Evolutionary conservation across 2,329 filamentous ascomycete genomes (phyloP), one percentile per base, ranked within the genome.

Genomic region (Parasarocladium wereldwijsianum): DNA sequence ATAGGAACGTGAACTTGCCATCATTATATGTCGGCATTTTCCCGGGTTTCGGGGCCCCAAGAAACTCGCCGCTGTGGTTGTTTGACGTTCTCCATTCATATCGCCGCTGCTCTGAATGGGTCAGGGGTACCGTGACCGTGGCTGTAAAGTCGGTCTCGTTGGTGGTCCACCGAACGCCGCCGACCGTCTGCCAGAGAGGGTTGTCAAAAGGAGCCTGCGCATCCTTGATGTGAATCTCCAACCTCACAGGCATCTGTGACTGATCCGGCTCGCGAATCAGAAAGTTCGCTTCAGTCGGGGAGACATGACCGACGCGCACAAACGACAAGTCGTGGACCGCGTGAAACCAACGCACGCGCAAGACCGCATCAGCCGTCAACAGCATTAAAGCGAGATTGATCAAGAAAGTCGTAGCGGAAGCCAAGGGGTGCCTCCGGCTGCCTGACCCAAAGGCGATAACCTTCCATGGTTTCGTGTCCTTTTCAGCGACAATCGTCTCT

Each of bases 1-100:
- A 84, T 6, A 96, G 57, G 49, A 98, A 98, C 0, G 83, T 93
- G 43, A 93, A 87, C 34, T 73, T 76, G 23, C 76, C 76, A 29
- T 74, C 65, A 24, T 66, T 64, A 4, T 66, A 61, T 11, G 63
- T 57, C 0, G 73, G 67, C 38, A 69, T 64, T 2, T 67, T 61
- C 8, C 85, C 84, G 0, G 73, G 58, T 20, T 64, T 69, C 1
- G 87, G 83, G 2, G 85, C 77, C 0, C 83, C 76, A 4, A 69
- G 70, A 44, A 98, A 93, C 39, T 73, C 73, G 26, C 90, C 90
- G 0, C 73, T 75, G 43, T 87, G 77, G 46, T 90, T 86, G 48
- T 90, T 92, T 0, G 85, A 93, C 1, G 86, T 75, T 6, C 67
- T 66, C 64, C 90, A 98, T 43, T 84, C 74, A 46, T 94, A 98